A percentile compares a stretch with the other conserved stretches of the same genome.
These are phyloP conservation scores for Mycena maculata DNA, from an alignment of 768 basidiomycete species.

Conservation along the genomic window DNA sequence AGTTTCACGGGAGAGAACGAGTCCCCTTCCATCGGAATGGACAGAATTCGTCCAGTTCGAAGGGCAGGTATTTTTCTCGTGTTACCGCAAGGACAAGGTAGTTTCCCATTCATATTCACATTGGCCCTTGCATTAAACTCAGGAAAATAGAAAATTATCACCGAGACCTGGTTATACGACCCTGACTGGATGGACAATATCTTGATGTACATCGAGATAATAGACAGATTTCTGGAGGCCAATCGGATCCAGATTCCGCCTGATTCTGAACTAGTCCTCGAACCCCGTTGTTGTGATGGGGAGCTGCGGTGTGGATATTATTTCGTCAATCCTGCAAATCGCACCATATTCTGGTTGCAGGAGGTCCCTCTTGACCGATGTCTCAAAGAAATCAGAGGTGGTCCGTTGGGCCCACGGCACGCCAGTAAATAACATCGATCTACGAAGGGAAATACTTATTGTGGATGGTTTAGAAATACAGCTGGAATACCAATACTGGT, in stretches of 20 bases:
- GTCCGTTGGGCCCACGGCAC: neutral
- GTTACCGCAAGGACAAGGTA: constrained; percentile 46
- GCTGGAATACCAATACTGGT: constrained; percentile 11
- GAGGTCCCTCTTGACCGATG: neutral
- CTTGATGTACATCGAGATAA: neutral
- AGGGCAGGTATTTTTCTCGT: constrained; percentile 46
- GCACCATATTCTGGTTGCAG: constrained; percentile 3
- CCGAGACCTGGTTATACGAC: constrained; percentile 12
- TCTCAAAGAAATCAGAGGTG: neutral
- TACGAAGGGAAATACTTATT: neutral
- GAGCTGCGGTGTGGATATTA: constrained; percentile 6
- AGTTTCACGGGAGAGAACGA: neutral
- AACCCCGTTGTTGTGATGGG: neutral
- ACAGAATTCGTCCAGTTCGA: constrained; percentile 44
- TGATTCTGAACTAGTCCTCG: constrained; percentile 1
- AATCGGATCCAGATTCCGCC: neutral
- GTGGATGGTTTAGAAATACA: neutral
- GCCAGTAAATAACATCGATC: neutral
- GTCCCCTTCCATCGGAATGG: constrained; percentile 41
- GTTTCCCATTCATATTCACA: neutral
- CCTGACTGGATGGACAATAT: neutral
- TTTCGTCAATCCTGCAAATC: neutral
- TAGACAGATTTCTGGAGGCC: neutral
- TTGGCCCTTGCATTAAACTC: neutral
- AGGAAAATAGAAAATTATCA: neutral